phyloP scores from a whole-genome alignment of 495 filamentous ascomycete genomes.

The Cladorrhinum samala region DNA sequence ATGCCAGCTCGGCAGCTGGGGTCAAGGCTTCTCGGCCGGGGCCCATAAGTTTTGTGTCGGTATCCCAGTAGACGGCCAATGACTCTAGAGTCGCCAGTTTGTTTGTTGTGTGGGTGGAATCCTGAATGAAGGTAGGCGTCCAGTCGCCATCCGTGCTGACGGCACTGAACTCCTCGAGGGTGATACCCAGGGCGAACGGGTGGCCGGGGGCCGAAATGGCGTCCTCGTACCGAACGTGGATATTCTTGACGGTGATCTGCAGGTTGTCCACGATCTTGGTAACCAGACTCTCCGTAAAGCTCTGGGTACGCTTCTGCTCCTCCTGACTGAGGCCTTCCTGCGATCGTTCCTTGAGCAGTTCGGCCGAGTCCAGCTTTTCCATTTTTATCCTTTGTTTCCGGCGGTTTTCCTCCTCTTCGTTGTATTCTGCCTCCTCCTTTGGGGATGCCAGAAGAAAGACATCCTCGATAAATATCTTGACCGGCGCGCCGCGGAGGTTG shows the following conservation, averaged over 20 bases:
- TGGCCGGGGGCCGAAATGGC: constrained; percentile 92
- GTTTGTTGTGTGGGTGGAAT: constrained; percentile 72
- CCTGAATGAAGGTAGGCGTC: constrained; percentile 91
- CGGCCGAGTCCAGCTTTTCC: constrained; percentile 94
- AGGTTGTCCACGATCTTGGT: constrained; percentile 97
- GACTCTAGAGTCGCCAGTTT: constrained; percentile 86
- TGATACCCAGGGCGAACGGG: constrained; percentile 87
- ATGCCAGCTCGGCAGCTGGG: constrained; percentile 37
- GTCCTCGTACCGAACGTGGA: constrained; percentile 95
- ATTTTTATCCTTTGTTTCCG: constrained; percentile 84
- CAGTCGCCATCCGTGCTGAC: constrained; percentile 91
- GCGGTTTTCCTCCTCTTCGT: constrained; percentile 82
- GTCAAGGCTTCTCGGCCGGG: constrained; percentile 66
- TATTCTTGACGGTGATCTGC: constrained; percentile 94
- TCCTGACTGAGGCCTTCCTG: constrained; percentile 90
- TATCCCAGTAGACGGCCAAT: constrained; percentile 95
- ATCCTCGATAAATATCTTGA: constrained; percentile 92
- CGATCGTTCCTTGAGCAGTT: constrained; percentile 82
- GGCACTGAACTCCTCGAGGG: constrained; percentile 89
- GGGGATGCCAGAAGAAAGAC: constrained; percentile 91
- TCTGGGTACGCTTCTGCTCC: constrained; percentile 92
- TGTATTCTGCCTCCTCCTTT: constrained; percentile 87
- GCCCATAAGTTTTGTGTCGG: constrained; percentile 76
- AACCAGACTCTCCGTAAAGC: constrained; percentile 87
- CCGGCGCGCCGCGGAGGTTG: constrained; percentile 86